These are phyloP conservation scores for Berberis vulgaris DNA, from an alignment of 164 flowering plant genomes.

Conservation along the genomic window DNA sequence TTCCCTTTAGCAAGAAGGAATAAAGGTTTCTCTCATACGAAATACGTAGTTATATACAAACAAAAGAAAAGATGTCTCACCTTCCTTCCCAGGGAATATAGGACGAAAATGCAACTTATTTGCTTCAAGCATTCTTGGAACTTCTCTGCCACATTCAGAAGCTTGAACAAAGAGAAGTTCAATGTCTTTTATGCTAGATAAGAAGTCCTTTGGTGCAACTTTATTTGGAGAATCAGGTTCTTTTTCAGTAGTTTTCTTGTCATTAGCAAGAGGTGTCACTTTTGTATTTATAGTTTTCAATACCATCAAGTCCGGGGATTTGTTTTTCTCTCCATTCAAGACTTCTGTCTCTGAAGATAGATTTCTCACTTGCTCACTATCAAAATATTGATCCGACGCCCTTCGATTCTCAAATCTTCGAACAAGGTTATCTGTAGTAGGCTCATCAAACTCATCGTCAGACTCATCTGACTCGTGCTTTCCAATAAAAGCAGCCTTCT, in stretches of 20 bases:
- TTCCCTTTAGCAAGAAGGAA: too few species aligned
- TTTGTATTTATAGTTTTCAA: constrained; percentile 39
- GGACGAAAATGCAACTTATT: constrained; percentile 80
- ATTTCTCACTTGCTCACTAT: constrained; percentile 20
- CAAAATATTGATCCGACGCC: constrained; percentile 20
- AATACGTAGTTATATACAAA: too few species aligned
- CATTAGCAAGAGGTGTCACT: constrained; percentile 17
- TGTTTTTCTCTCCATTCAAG: constrained; percentile 30
- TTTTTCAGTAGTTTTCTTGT: constrained; percentile 26
- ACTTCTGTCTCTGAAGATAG: constrained; percentile 30
- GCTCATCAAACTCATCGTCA: constrained; percentile 80
- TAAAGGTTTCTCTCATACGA: too few species aligned
- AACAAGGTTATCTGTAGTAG: constrained; percentile 48
- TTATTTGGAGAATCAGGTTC: constrained; percentile 33
- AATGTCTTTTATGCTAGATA: constrained; percentile 72
- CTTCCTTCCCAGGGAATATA: constrained; percentile 46
- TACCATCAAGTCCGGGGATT: constrained; percentile 31
- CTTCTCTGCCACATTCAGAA: constrained; percentile 85
- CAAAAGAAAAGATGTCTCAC: constrained; percentile 22
- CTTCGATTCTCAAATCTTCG: constrained; percentile 59
- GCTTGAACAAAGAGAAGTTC: constrained; percentile 73
- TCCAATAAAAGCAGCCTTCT: constrained; percentile 28
- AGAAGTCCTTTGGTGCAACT: constrained; percentile 58
- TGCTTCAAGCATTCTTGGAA: constrained; percentile 96
- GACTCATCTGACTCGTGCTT: constrained; percentile 37